Evolutionary conservation across 129 eudicot genomes (phyloP).

Genomic region (Escallonia rubra): DNA sequence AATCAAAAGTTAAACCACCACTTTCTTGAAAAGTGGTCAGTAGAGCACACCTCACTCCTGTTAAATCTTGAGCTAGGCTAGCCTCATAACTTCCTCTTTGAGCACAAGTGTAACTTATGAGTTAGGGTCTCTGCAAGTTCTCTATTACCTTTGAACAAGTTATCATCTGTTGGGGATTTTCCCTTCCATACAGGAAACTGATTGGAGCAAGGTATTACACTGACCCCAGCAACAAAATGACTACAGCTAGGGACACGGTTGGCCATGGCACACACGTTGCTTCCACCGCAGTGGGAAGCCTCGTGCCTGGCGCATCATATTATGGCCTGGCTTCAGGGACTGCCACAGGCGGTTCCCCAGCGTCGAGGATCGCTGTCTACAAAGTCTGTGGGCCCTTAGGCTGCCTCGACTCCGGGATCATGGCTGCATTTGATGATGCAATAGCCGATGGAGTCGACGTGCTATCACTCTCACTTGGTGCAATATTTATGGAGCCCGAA

Average conservation of each 20-base stretch:
- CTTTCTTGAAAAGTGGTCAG: too few relatives aligned
- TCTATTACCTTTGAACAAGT: too few relatives aligned
- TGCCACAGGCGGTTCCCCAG: not conserved
- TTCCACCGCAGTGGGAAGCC: not conserved
- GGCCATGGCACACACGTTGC: not conserved
- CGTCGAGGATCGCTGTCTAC: not conserved
- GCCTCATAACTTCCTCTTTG: too few relatives aligned
- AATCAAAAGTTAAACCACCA: too few relatives aligned
- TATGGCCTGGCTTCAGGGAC: not conserved
- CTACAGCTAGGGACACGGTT: conserved; percentile 17
- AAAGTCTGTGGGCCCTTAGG: not conserved
- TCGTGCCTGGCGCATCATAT: not conserved
- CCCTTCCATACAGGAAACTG: conserved; percentile 42
- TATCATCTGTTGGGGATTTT: too few relatives aligned
- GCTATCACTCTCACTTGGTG: not conserved
- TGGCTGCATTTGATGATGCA: conserved; percentile 1
- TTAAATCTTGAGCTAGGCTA: too few relatives aligned
- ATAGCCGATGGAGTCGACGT: conserved; percentile 1
- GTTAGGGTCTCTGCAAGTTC: too few relatives aligned
- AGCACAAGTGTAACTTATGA: too few relatives aligned
- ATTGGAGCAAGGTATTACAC: conserved; percentile 78
- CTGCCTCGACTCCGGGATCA: not conserved
- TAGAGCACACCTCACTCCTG: too few relatives aligned
- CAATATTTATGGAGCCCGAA: conserved; percentile 2
- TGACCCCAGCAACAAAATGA: conserved; percentile 9